Conservation (phyloP, 768 basidiomycete genomes). For the Leccinum aurantiacum region DNA sequence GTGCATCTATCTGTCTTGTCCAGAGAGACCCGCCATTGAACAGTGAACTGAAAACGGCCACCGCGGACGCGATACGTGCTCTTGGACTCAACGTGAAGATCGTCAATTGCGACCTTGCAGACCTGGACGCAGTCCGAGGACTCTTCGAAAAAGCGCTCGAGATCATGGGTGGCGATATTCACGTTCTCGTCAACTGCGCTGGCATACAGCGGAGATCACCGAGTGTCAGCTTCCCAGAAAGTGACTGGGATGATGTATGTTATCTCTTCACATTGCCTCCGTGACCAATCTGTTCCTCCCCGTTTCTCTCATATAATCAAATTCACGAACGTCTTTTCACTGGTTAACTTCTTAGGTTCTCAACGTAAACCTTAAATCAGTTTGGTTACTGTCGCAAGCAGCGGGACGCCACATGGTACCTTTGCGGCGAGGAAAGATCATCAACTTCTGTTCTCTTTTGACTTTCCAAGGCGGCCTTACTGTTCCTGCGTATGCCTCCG, state of each 20-base stretch:
- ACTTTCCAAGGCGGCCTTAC: constrained; percentile 60
- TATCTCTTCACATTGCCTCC: constrained; percentile 32
- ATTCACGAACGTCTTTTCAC: constrained; percentile 11
- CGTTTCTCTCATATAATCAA: constrained; percentile 8
- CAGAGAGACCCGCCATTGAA: constrained; percentile 43
- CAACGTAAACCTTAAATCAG: constrained; percentile 84
- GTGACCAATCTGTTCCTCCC: constrained; percentile 7
- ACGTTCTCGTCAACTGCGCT: constrained; percentile 71
- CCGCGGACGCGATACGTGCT: constrained; percentile 37
- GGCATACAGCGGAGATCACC: constrained; percentile 60
- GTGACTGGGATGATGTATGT: constrained; percentile 71
- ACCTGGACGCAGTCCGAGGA: constrained; percentile 47
- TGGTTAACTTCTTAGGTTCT: constrained; percentile 54
- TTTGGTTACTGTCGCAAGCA: constrained; percentile 81
- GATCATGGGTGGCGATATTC: constrained; percentile 50
- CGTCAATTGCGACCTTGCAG: constrained; percentile 57
- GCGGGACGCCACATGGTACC: constrained; percentile 90
- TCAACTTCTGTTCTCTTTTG: constrained; percentile 61
- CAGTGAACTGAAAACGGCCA: constrained; percentile 35
- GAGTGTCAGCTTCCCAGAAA: constrained; percentile 62
- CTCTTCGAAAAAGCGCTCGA: constrained; percentile 51
- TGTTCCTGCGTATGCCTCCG: constrained; percentile 88
- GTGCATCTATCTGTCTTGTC: constrained; percentile 49
- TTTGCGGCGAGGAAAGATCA: constrained; percentile 66
- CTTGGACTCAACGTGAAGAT: constrained; percentile 39